These are phyloP conservation scores for Syzygium aromaticum DNA, from an alignment of 345 rosid genomes.

Conservation along the genomic window DNA sequence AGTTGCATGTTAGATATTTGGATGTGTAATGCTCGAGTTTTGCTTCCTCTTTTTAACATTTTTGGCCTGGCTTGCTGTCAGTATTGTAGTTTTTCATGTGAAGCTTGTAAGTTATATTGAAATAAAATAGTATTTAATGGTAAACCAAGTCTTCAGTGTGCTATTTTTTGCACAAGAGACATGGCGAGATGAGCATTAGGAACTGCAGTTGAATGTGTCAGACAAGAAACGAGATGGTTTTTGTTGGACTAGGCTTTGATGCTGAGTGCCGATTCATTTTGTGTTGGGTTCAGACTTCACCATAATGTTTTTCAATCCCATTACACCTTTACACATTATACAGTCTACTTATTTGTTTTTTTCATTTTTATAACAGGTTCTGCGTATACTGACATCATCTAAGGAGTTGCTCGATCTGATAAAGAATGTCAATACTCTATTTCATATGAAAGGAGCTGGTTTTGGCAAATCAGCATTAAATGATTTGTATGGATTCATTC, in stretches of 20 bases:
- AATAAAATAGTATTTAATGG: not conserved
- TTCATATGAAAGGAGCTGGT: constrained; percentile 53
- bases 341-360: not conserved
- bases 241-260: not conserved
- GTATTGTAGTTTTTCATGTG: not conserved
- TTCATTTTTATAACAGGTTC: constrained; percentile 33
- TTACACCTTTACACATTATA: not conserved
- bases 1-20: not conserved
- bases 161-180: not conserved
- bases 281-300: not conserved
- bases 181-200: not conserved
- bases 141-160: not conserved
- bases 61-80: not conserved
- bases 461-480: constrained; percentile 37
- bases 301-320: not conserved
- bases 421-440: constrained; percentile 53
- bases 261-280: not conserved
- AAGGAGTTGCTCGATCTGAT: constrained; percentile 57
- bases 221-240: not conserved
- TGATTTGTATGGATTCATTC: constrained; percentile 43
- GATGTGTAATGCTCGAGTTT: not conserved
- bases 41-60: not conserved
- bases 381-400: constrained; percentile 60
- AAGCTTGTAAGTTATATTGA: not conserved
- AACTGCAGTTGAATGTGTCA: not conserved